These are phyloP conservation scores for Malus asiatica DNA, from an alignment of 306 rosid species.

Conservation along the genomic window DNA sequence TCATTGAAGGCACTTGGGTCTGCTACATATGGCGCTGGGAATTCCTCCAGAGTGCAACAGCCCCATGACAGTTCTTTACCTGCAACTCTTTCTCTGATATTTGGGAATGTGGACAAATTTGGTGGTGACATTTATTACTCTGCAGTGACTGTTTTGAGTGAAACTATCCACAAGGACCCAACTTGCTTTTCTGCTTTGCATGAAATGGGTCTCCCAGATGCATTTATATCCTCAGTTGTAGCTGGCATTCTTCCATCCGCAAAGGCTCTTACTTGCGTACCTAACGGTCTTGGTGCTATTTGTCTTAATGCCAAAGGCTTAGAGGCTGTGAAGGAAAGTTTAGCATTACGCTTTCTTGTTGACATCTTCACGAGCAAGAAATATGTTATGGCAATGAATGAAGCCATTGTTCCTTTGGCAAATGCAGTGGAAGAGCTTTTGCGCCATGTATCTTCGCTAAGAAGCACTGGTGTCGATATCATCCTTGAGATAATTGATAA, in stretches of 20 bases:
- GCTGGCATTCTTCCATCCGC: constrained; percentile 87
- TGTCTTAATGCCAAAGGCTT: constrained; percentile 91
- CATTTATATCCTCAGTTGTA: constrained; percentile 73
- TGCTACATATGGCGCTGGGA: constrained; percentile 79
- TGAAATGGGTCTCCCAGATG: constrained; percentile 92
- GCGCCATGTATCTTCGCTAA: constrained; percentile 80
- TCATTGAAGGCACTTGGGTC: constrained; percentile 93
- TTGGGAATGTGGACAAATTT: constrained; percentile 67
- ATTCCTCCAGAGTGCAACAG: constrained; percentile 61
- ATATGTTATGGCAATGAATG: constrained; percentile 77
- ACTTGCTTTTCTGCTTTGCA: constrained; percentile 73
- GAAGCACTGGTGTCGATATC: constrained; percentile 84
- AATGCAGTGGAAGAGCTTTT: constrained; percentile 95
- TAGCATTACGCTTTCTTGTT: constrained; percentile 66
- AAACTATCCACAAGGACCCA: constrained; percentile 95
- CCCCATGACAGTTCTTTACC: constrained; percentile 67
- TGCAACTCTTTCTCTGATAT: constrained; percentile 58
- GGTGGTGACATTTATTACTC: constrained; percentile 97
- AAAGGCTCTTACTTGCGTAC: constrained; percentile 83
- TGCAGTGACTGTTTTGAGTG: constrained; percentile 96
- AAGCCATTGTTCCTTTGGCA: constrained; percentile 86
- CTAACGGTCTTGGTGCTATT: constrained; percentile 94
- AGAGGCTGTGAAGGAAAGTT: constrained; percentile 72
- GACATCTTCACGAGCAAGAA: constrained; percentile 80
- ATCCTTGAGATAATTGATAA: constrained; percentile 71